A percentile compares a stretch with the other conserved stretches of the same genome.
These are phyloP conservation scores for Fomitopsis palustris DNA, from an alignment of 1,284 basidiomycete genomes.

Conservation along the genomic window DNA sequence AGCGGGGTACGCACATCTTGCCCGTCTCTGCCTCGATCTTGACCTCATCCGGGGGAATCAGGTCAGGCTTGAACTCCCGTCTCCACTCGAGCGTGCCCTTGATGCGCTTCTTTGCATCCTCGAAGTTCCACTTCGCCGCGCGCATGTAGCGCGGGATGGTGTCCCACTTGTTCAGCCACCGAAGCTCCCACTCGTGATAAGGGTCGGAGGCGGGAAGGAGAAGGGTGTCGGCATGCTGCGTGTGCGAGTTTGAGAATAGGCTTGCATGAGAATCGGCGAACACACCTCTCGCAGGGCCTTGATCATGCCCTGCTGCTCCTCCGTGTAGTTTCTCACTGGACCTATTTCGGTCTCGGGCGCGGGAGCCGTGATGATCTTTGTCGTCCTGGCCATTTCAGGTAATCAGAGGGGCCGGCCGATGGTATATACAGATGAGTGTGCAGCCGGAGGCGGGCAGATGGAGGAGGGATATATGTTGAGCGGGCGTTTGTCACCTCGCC, in stretches of 20 bases:
- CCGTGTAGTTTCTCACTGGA: conserved; percentile 59
- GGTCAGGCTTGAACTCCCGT: conserved; percentile 76
- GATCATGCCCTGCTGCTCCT: conserved; percentile 59
- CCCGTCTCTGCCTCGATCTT: conserved; percentile 78
- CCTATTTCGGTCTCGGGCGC: conserved; percentile 41
- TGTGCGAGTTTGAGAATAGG: background rate
- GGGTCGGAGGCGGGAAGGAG: conserved; percentile 62
- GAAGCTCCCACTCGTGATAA: conserved; percentile 72
- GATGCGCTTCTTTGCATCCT: conserved; percentile 75
- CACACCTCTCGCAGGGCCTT: conserved; percentile 59
- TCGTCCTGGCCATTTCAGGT: conserved; percentile 35
- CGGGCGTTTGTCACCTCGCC: background rate
- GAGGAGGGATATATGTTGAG: background rate
- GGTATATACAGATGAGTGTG: background rate
- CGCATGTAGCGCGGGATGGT: conserved; percentile 81
- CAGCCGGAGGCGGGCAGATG: background rate
- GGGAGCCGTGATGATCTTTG: conserved; percentile 42
- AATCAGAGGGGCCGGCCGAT: background rate
- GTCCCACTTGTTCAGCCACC: conserved; percentile 72
- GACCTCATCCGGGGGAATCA: conserved; percentile 77
- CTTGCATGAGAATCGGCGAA: conserved; percentile 7
- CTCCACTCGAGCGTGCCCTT: conserved; percentile 80
- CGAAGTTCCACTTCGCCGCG: conserved; percentile 78
- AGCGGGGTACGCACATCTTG: conserved; percentile 65
- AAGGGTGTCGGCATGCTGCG: conserved; percentile 62